Conservation (phyloP, 768 basidiomycete species). For the Thelephora aurantiotincta region DNA sequence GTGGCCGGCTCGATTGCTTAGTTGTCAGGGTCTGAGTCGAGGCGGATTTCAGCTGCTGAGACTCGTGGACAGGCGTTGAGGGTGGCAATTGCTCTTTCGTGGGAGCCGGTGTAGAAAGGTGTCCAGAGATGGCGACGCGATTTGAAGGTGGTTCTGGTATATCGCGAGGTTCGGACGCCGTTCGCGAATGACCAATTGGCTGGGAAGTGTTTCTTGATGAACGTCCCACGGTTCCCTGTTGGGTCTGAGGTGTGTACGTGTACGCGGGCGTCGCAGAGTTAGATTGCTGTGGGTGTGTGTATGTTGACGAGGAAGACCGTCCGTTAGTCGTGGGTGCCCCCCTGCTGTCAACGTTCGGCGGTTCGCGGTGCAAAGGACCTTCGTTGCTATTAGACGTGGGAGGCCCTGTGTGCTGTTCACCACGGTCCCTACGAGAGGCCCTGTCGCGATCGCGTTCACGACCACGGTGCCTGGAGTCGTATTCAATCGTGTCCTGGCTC, state of each 20-base stretch:
- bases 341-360: too few species aligned
- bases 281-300: too few species aligned
- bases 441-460: too few species aligned
- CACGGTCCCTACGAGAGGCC: too few species aligned
- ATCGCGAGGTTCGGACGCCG: conserved; percentile 13
- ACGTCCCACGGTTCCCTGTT: not conserved
- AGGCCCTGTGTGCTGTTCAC: too few species aligned
- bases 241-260: not conserved
- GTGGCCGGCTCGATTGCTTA: conserved; percentile 14
- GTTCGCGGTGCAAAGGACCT: too few species aligned
- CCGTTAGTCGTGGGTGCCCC: too few species aligned
- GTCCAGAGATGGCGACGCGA: conserved; percentile 17
- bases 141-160: conserved; percentile 13
- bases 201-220: not conserved
- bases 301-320: too few species aligned
- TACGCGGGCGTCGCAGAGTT: too few species aligned
- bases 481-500: too few species aligned
- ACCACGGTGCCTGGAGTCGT: too few species aligned
- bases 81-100: conserved; percentile 12
- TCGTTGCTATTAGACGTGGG: too few species aligned
- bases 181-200: conserved; percentile 9
- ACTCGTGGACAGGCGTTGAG: conserved; percentile 27
- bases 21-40: conserved; percentile 7
- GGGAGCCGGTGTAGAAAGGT: conserved; percentile 19
- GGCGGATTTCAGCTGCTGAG: conserved; percentile 5